Base-by-base conservation (phyloP, 441 rosid species). In the Macaranga tanarius region DNA sequence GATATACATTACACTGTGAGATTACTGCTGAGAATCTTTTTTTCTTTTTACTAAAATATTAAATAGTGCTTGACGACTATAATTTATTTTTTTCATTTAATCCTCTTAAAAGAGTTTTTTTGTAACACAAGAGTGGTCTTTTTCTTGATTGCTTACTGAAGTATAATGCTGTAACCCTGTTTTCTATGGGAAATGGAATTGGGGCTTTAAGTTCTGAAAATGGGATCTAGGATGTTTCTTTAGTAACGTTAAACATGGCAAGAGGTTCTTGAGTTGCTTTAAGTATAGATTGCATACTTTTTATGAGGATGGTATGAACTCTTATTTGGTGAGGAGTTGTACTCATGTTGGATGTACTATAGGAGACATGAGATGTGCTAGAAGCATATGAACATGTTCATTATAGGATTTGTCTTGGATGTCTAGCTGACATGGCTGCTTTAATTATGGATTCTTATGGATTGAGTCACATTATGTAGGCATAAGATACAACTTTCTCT, bases 1-100 rank as follows among this genome's bases (percentile, higher is more conserved):
- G 99, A 95, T 68, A 85, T 95, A 81, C 97, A 95, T 85, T 95
- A 95, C 87, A 90, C 97, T 70, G 97, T 89, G 82, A 86, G 89
- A 61, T 28, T 77, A 77, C 73, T 31, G 20, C 55, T 25, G 15
- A 47, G 72, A 20, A 60, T 47, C 62, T 28, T 20, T 31, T 31
- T 51, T 58, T 34, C 1, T 25, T 25, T 57, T n/a, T 22, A 15
- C 31, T 67, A 52, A 63, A 61, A 52, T 42, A 38, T 23, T 42
- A 28, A 70, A 70, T 56, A 57, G 55, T 65, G 31, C 34, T 59
- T 62, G 64, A 26, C 63, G 47, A 48, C 20, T 48, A 25, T 34
- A 5, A 4, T 50, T 64, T 57, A 50, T 48, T 57, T 34, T 47
- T 4, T 40, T 40, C 20, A 20, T 40, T 25, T 25, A 31, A 31